Percentiles rank a stretch among this genome's conserved stretches.
Conservation (phyloP, 495 filamentous ascomycete species). For the Hypoxylon fuscum region DNA sequence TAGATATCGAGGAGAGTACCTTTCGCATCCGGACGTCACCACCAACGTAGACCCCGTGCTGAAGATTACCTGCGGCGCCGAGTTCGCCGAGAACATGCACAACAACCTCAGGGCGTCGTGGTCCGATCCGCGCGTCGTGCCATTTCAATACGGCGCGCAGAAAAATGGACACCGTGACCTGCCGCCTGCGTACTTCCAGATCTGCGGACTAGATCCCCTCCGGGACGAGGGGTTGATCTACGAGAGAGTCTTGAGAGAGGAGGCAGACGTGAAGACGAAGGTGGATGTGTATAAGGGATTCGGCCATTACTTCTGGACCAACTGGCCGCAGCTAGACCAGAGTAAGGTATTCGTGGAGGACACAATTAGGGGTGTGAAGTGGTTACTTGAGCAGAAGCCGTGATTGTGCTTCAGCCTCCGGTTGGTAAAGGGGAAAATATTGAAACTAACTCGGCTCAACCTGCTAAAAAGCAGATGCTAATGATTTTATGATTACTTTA, state of each 20-base stretch:
- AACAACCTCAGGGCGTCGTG: conserved; percentile 14
- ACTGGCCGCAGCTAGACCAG: conserved; percentile 34
- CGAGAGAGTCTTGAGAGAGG: conserved; percentile 49
- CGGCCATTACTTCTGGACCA: conserved; percentile 56
- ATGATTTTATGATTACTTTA: not conserved
- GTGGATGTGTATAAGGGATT: conserved; percentile 54
- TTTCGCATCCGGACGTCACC: conserved; percentile 33
- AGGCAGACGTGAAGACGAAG: conserved; percentile 45
- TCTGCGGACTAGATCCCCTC: conserved; percentile 51
- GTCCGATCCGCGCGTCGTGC: conserved; percentile 30
- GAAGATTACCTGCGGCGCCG: not conserved
- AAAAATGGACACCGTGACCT: conserved; percentile 35
- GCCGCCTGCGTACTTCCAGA: conserved; percentile 49
- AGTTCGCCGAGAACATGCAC: conserved; percentile 3
- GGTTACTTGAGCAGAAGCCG: conserved; percentile 35
- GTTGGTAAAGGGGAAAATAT: not conserved
- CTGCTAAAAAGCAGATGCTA: no score
- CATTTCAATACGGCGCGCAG: conserved; percentile 26
- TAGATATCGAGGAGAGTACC: conserved; percentile 32
- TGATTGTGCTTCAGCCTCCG: not conserved
- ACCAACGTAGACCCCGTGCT: conserved; percentile 34
- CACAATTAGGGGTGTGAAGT: conserved; percentile 32
- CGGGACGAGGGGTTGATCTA: conserved; percentile 56
- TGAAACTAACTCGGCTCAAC: not conserved
- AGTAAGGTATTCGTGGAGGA: conserved; percentile 39